phyloP scores from a whole-genome alignment of 805 yeast genomes.

The Saccharomycopsis microspora region DNA sequence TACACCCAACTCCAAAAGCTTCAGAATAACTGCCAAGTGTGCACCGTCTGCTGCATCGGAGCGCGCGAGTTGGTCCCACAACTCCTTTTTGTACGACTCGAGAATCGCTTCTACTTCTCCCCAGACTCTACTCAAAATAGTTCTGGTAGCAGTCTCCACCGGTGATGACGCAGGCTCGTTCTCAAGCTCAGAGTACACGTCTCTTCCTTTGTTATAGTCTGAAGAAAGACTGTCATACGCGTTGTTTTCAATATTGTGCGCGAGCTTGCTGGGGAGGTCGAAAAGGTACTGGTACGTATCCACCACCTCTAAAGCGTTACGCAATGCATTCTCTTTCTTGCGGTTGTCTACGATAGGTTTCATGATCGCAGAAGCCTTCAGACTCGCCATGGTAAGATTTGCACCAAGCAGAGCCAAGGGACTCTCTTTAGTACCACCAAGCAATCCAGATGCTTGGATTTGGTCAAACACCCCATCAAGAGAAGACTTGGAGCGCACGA shows the following conservation, averaged over 20 bases:
- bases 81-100: constrained; percentile 38
- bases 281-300: constrained; percentile 42
- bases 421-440: constrained; percentile 21
- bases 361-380: constrained; percentile 39
- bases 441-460: constrained; percentile 30
- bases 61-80: constrained; percentile 39
- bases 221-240: constrained; percentile 49
- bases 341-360: constrained; percentile 49
- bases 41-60: constrained; percentile 21
- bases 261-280: constrained; percentile 43
- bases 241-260: constrained; percentile 29
- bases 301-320: constrained; percentile 37
- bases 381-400: constrained; percentile 37
- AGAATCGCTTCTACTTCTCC: constrained; percentile 40
- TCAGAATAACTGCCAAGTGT: constrained; percentile 31
- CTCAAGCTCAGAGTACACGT: constrained; percentile 14
- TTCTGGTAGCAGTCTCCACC: constrained; percentile 20
- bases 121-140: constrained; percentile 44
- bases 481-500: constrained; percentile 53
- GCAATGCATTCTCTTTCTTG: constrained; percentile 35
- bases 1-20: constrained; percentile 50
- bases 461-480: constrained; percentile 50
- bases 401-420: constrained; percentile 27
- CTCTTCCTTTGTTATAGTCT: constrained; percentile 44
- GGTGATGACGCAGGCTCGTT: background rate